Base-by-base conservation (phyloP, 176 grass and related monocot species). In the Juncus effusus region DNA sequence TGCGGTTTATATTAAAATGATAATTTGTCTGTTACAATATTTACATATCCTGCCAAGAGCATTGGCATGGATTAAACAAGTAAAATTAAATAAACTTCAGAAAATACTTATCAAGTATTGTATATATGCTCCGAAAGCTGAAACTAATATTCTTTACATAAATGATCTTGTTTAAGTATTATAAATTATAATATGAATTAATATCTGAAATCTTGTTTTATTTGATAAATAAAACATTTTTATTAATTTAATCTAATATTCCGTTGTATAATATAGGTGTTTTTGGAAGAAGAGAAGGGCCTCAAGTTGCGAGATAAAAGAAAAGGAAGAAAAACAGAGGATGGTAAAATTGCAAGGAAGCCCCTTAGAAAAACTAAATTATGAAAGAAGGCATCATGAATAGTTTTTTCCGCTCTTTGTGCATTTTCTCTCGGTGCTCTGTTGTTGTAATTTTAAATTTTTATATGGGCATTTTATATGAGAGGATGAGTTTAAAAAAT, bases 251-350 rank as follows among this genome's bases (percentile, higher is more conserved):
- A 51, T 61, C 44, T 75, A 58, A 64, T 38, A 40, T 75, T 42
- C 12, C 36, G 44, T 41, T 63, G 11, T 76, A 54, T 10, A 59
- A 4, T 53, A 61, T 73, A 82, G 74, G 60, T 14, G 13, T 44
- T 49, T 16, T 77, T 36, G 80, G 65, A 13, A 72, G 80, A 77
- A 65, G 45, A 19, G 59, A 13, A 54, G 80, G 80, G 8, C 62
- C 62, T 49, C 64, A 51, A 13, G 64, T 50, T 4, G 73, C 64
- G 66, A 66, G 51, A 38, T 71, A 72, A 50, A 52, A 57, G 37
- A 10, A 68, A 47, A 3, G 2, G 69, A 19, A 4, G 56, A 56
- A 57, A 11, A 52, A 52, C 9, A 57, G 14, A 57, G 14, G 14
- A 57, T 47, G 44, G 14, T 13, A 57, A 57, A 47, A 45, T 72